Base-by-base conservation (phyloP, 2,329 filamentous ascomycete species). In the Hypoxylon rubiginosum region DNA sequence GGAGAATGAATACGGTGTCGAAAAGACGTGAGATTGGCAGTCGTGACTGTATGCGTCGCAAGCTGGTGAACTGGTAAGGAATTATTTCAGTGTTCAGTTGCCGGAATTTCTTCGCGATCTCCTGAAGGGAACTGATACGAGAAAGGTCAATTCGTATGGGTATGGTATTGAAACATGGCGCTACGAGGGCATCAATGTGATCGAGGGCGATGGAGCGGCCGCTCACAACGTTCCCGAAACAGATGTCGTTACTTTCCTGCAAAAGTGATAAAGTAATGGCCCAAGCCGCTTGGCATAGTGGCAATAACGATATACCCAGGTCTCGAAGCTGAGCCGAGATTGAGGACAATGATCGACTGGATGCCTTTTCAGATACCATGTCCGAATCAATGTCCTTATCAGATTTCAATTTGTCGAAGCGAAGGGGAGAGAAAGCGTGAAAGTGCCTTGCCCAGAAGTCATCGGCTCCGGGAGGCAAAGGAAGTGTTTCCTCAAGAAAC, bases 101-200 rank as follows among this genome's bases (percentile, higher is more conserved):
- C 55, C 94, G 90, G 2, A 93, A 82, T 2, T 80, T 76, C 61
- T 85, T 86, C 26, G 91, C 79, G 10, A 94, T 75, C 4, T 89
- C 85, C 0, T 83, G 72, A 61, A 90, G 89, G 15, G 83, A 84
- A 0, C 77, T 80, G 1, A 76, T 76, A 2, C 75, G 74, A 0
- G 83, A 79, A 9, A 92, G 66, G 32, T 88, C 79, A 15, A 88
- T 79, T 26, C 93, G 86, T 1, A 94, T 75, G 0, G 94, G 93
- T 11, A 97, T 79, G 0, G 94, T 97, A 75, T 97, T 97, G 83
- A 97, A 97, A 76, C 93, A 97, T 0, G 94, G 94, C 0, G 92
- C 93, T n/a, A 97, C 87, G 5, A 97, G 85, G 3, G 84, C 82
- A 39, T 94, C 89, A 10, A 95, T 82, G 0, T 85, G 86, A 5